These are phyloP conservation scores for Rosa lucieae DNA, from an alignment of 306 rosid species.

Conservation along the genomic window DNA sequence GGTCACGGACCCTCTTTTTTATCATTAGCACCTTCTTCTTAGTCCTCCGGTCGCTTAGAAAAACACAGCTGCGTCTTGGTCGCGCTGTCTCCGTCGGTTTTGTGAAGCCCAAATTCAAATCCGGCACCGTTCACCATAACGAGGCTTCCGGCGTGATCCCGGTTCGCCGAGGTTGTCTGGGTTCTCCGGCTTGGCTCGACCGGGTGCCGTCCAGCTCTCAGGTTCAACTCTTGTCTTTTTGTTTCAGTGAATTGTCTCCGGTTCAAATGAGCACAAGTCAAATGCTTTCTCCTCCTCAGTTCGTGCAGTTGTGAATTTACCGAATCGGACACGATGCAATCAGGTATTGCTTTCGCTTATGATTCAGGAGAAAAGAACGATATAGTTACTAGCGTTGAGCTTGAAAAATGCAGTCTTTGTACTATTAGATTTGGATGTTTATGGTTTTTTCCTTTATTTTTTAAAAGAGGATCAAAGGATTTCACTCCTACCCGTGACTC, in stretches of 20 bases:
- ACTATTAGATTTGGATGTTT: neutral
- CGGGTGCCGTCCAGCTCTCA: neutral
- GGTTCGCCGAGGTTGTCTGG: neutral
- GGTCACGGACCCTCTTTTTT: too few species aligned
- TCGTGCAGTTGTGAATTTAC: slow-evolving; percentile 22
- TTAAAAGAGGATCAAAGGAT: too few species aligned
- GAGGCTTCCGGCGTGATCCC: neutral
- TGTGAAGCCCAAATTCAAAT: neutral
- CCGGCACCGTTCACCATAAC: neutral
- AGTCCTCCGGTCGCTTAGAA: neutral
- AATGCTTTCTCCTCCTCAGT: slow-evolving; percentile 28
- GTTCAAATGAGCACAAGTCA: slow-evolving; percentile 18
- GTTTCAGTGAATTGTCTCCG: neutral
- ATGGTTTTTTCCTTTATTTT: too few species aligned
- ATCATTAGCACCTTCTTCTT: neutral
- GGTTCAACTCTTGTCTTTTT: neutral
- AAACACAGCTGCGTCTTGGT: neutral
- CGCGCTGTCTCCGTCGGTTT: neutral
- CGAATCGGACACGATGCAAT: slow-evolving; percentile 35
- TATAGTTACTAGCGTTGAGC: neutral
- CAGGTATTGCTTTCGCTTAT: slow-evolving; percentile 28
- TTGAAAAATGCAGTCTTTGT: neutral
- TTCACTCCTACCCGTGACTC: too few species aligned
- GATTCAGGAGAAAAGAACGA: neutral
- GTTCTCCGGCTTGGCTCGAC: neutral